Conservation (phyloP, 331 rosid genomes). For the Pyracantha coccinea region DNA sequence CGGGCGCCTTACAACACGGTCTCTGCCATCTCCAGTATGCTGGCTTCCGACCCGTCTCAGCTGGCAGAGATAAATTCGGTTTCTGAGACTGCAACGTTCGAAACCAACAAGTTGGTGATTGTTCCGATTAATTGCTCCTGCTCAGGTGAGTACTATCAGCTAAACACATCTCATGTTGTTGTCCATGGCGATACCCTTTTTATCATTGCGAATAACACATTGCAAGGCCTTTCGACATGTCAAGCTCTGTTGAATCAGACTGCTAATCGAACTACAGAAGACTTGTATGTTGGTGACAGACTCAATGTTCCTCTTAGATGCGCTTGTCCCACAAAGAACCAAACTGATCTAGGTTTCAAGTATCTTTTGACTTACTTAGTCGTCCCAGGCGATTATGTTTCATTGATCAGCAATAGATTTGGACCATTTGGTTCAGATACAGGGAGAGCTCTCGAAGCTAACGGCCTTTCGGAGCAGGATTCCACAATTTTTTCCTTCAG, state of each 20-base stretch:
- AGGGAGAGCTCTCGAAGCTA: constrained; percentile 37
- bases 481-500: constrained; percentile 27
- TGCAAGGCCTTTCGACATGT: constrained; percentile 71
- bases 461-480: constrained; percentile 29
- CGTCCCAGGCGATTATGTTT: constrained; percentile 27
- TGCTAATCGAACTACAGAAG: neutral
- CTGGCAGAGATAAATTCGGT: constrained; percentile 50
- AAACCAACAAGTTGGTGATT: constrained; percentile 40
- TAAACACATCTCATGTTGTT: constrained; percentile 42
- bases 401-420: constrained; percentile 24
- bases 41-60: constrained; percentile 49
- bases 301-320: constrained; percentile 78
- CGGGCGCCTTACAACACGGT: constrained; percentile 55
- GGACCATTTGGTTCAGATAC: constrained; percentile 16
- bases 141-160: constrained; percentile 52
- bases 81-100: constrained; percentile 33
- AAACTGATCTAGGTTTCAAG: constrained; percentile 40
- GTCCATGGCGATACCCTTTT: constrained; percentile 21
- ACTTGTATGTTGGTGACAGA: constrained; percentile 15
- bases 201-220: constrained; percentile 38
- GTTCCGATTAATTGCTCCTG: constrained; percentile 77
- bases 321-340: constrained; percentile 84
- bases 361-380: constrained; percentile 58
- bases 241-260: constrained; percentile 53
- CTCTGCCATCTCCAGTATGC: constrained; percentile 43